Evolutionary conservation across 2,329 filamentous ascomycete genomes (phyloP), one percentile per base, ranked within the genome.

Genomic region (Fusarium multiceps): DNA sequence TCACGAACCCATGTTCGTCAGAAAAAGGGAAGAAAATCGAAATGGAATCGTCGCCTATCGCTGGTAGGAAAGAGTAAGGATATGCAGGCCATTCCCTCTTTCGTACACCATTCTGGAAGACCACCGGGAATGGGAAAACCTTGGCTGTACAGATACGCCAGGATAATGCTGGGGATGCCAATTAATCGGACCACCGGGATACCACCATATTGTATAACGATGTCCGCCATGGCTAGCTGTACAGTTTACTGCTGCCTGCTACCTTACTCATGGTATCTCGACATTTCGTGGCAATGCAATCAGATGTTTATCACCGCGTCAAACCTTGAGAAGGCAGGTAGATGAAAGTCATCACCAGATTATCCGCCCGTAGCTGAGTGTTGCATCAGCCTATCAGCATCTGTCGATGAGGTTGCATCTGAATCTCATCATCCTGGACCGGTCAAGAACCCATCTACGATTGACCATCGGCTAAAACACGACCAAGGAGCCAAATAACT

Each of bases 31-130:
- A 37, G 50, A 41, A 46, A 23, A 42, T 62, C 41, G 49, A 54
- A 51, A 51, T 41, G 49, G 18, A 41, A 51, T 51, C 49, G 34
- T 51, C 34, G 49, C 49, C 49, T 41, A 51, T 51, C 25, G 43
- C 20, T 47, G 25, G 30, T 34, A 47, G 27, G 51, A n/a, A 49
- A 53, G 25, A 63, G 53, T 47, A 46, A 41, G 51, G 37, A 34
- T 32, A 18, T 30, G 7, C 50, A 61, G 32, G 40, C 43, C 61
- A 30, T 66, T 64, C 41, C 67, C 53, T 42, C 41, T 42, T 63
- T 51, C 40, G 50, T 64, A 37, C 28, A 47, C 46, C 60, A 51
- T 73, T 74, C 71, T 74, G 55, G 68, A 74, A 74, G 60, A 40
- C 50, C 54, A 60, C 57, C 60, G 47, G 60, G 61, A 49, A 71